These are phyloP conservation scores for Komagataella pastoris DNA, from an alignment of 805 yeast species.

Conservation along the genomic window DNA sequence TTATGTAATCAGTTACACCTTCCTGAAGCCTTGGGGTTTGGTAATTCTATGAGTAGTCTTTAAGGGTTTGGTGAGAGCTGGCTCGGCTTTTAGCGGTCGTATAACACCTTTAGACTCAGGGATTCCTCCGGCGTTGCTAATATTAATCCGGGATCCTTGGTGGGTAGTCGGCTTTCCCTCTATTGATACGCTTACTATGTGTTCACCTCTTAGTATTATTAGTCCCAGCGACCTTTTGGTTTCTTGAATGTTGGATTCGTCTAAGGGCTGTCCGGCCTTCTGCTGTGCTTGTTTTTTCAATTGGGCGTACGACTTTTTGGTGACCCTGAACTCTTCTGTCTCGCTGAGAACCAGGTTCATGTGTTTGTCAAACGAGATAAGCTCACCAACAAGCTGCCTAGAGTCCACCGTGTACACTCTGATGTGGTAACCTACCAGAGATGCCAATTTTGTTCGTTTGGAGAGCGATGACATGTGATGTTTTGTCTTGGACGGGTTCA, in stretches of 20 bases:
- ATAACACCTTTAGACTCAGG: conserved; percentile 18
- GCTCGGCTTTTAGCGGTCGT: conserved; percentile 10
- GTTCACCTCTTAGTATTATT: conserved; percentile 79
- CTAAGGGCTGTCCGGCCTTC: conserved; percentile 9
- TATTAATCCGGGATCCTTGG: conserved; percentile 16
- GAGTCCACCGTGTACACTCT: conserved; percentile 69
- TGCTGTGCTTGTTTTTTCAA: conserved; percentile 17
- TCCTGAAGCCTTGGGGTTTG: conserved; percentile 1
- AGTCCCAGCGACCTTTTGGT: conserved; percentile 74
- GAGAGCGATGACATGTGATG: conserved; percentile 2
- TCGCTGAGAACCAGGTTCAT: conserved; percentile 80
- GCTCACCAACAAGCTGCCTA: conserved; percentile 63
- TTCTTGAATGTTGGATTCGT: conserved; percentile 31
- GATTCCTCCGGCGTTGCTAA: conserved; percentile 3
- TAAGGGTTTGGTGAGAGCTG: conserved; percentile 1
- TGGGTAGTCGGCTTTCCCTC: conserved; percentile 39
- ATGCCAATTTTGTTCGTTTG: conserved; percentile 29
- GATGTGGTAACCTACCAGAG: conserved; percentile 60
- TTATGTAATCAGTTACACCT: not conserved
- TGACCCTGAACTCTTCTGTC: conserved; percentile 69
- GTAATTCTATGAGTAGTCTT: conserved; percentile 1
- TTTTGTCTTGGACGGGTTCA: not conserved
- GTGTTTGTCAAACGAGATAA: conserved; percentile 80
- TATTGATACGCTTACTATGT: conserved; percentile 56
- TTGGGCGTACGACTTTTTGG: conserved; percentile 39